Evolutionary conservation across 352 stramenopile species (phyloP).

Genomic region (Lagenidium giganteum): DNA sequence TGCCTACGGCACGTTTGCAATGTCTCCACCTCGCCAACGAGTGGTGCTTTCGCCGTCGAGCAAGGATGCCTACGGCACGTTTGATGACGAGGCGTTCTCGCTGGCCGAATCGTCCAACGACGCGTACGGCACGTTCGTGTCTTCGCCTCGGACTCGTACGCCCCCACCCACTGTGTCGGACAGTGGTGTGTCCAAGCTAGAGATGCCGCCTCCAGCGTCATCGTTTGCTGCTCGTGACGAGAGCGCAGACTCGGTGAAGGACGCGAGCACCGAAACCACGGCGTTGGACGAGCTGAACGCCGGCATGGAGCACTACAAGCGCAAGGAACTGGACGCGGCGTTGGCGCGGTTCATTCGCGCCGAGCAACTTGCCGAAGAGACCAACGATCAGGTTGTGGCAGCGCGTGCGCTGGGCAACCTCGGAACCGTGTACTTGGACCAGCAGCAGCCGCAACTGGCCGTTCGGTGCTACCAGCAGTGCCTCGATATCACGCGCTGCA

Average conservation of each 20-base stretch:
- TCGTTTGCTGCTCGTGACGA: neutral
- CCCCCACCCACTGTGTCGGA: neutral
- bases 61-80: conserved; percentile 23
- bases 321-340: conserved; percentile 57
- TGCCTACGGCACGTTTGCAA: conserved; percentile 14
- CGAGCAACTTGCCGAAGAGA: conserved; percentile 40
- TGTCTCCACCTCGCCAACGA: conserved; percentile 1
- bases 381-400: conserved; percentile 54
- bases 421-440: conserved; percentile 72
- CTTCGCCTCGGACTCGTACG: too few species aligned
- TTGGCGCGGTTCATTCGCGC: conserved; percentile 60
- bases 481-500: conserved; percentile 63
- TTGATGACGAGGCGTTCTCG: conserved; percentile 18
- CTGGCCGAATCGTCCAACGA: neutral
- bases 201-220: neutral
- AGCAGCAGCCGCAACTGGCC: conserved; percentile 58
- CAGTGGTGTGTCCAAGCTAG: neutral
- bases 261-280: conserved; percentile 10
- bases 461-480: conserved; percentile 76
- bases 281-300: conserved; percentile 65
- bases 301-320: conserved; percentile 74
- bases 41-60: neutral
- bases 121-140: conserved; percentile 14
- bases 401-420: conserved; percentile 72
- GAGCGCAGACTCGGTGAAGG: conserved; percentile 1